These are phyloP conservation scores for Ceratobasidium sp. DNA, from an alignment of 1,284 basidiomycete genomes.

Conservation along the genomic window DNA sequence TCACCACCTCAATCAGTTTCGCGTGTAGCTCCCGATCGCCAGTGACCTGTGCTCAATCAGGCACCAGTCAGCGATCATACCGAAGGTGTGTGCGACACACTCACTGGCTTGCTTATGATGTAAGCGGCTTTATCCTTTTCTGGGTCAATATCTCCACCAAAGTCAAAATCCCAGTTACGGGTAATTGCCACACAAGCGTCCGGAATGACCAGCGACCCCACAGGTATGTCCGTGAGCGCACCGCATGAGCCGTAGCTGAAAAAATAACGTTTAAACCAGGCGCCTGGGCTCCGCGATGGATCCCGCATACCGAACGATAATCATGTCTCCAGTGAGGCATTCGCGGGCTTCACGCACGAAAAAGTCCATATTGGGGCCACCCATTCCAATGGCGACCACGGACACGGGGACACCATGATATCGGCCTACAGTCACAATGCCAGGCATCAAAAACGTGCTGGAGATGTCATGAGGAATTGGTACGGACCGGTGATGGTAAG, in stretches of 20 bases:
- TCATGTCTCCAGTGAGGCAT: conserved; percentile 75
- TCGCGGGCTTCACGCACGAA: conserved; percentile 82
- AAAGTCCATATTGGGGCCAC: conserved; percentile 78
- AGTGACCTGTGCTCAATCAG: conserved; percentile 53
- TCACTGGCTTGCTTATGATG: conserved; percentile 70
- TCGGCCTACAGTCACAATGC: conserved; percentile 47
- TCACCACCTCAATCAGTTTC: conserved; percentile 43
- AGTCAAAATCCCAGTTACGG: conserved; percentile 80
- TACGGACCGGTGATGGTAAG: conserved; percentile 71
- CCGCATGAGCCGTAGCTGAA: conserved; percentile 78
- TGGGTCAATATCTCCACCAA: conserved; percentile 47
- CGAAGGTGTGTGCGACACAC: conserved; percentile 44
- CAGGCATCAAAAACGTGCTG: background rate
- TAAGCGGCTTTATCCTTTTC: conserved; percentile 57
- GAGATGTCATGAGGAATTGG: background rate
- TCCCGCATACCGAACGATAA: conserved; percentile 66
- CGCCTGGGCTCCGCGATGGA: background rate
- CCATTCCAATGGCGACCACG: conserved; percentile 84
- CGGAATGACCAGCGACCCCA: conserved; percentile 76
- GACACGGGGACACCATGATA: conserved; percentile 72
- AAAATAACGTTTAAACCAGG: conserved; percentile 29
- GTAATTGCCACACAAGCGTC: conserved; percentile 68
- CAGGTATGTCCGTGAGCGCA: conserved; percentile 68
- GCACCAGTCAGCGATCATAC: background rate
- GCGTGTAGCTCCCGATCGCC: conserved; percentile 62